A percentile compares a stretch with the other conserved stretches of the same genome.
These are phyloP conservation scores for Backusella sp. DNA, from an alignment of 192 early-diverging fungal genomes.

Conservation along the genomic window DNA sequence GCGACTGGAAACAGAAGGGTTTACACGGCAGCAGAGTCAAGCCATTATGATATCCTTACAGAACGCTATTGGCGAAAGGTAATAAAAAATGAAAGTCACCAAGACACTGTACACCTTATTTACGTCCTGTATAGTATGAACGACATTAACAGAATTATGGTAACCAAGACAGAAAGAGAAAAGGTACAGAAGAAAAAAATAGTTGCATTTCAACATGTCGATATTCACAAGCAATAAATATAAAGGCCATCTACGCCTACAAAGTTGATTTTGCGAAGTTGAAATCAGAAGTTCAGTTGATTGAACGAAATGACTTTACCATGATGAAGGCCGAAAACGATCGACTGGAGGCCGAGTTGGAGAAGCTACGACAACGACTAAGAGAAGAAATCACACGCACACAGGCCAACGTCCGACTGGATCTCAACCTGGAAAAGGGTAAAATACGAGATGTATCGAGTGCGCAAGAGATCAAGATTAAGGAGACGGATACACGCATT, in stretches of 20 bases:
- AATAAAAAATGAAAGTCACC: not conserved
- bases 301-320: conserved; percentile 88
- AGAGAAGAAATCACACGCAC: conserved; percentile 80
- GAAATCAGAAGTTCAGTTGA: conserved; percentile 79
- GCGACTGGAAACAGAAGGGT: conserved; percentile 70
- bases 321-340: conserved; percentile 82
- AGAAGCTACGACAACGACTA: conserved; percentile 76
- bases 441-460: conserved; percentile 82
- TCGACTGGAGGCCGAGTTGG: conserved; percentile 75
- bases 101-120: too few relatives aligned
- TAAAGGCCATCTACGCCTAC: conserved; percentile 74
- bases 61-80: conserved; percentile 75
- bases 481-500: conserved; percentile 85
- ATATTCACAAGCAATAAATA: not conserved
- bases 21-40: conserved; percentile 65
- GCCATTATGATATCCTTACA: conserved; percentile 72
- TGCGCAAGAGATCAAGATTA: conserved; percentile 79
- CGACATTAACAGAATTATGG: conserved; percentile 61
- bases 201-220: not conserved
- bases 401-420: conserved; percentile 81
- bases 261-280: conserved; percentile 91
- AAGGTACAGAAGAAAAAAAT: conserved; percentile 41
- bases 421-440: conserved; percentile 86
- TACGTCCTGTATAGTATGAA: conserved; percentile 44
- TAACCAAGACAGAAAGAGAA: conserved; percentile 82